Percentiles rank a stretch among this genome's conserved stretches.
Evolutionary conservation across 2,329 filamentous ascomycete genomes (phyloP).

Genomic region (Orbilia brochopaga): DNA sequence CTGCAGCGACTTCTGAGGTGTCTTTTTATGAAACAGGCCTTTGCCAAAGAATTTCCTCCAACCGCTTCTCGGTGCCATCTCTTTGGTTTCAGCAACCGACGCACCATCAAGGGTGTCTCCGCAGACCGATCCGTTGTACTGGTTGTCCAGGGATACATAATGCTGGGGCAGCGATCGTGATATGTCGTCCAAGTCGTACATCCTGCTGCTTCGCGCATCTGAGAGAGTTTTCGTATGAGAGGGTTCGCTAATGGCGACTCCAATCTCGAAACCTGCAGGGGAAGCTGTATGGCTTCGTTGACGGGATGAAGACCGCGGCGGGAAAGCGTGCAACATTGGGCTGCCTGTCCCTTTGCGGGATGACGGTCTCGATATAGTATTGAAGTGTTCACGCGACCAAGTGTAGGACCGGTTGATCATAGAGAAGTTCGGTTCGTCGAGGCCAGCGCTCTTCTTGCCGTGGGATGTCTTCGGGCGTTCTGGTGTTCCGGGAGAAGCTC

Average conservation of each 20-base stretch:
- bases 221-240: constrained; percentile 51
- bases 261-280: constrained; percentile 62
- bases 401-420: constrained; percentile 42
- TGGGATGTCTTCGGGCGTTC: constrained; percentile 48
- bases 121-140: background rate
- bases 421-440: constrained; percentile 43
- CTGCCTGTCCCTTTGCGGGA: constrained; percentile 24
- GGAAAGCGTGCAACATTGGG: constrained; percentile 44
- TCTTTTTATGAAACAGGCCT: constrained; percentile 61
- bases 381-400: constrained; percentile 34
- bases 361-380: constrained; percentile 12
- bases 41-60: constrained; percentile 67
- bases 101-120: background rate
- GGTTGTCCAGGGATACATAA: constrained; percentile 31
- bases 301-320: constrained; percentile 29
- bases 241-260: constrained; percentile 76
- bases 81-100: constrained; percentile 16
- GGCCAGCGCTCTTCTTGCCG: constrained; percentile 31
- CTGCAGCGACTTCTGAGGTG: constrained; percentile 36
- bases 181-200: constrained; percentile 23
- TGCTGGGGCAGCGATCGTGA: constrained; percentile 33
- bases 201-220: constrained; percentile 35
- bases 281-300: constrained; percentile 15
- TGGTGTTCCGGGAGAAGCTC: constrained; percentile 6
- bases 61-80: constrained; percentile 60